phyloP scores from a whole-genome alignment of 192 early-diverging fungal genomes.

The Allomyces macrogynus region DNA sequence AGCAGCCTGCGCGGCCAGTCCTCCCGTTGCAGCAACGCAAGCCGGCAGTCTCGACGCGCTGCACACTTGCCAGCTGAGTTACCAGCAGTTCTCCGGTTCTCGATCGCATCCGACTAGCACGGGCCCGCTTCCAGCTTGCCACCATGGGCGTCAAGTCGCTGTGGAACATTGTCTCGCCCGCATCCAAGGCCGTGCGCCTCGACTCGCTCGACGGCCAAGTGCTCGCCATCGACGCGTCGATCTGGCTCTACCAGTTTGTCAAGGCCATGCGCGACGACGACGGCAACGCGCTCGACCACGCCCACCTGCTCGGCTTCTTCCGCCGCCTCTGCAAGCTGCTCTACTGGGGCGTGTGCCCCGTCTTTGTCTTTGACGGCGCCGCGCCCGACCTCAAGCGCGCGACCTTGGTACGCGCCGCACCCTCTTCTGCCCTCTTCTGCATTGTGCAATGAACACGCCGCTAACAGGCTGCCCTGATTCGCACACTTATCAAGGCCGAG shows the following conservation, averaged over 20 bases:
- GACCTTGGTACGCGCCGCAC: constrained; percentile 45
- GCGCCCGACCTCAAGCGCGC: constrained; percentile 63
- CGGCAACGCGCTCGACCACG: constrained; percentile 59
- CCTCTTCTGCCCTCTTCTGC: too few relatives aligned
- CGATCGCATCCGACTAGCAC: too few relatives aligned
- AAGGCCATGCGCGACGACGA: constrained; percentile 81
- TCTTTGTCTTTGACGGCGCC: constrained; percentile 95
- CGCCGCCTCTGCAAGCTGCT: constrained; percentile 83
- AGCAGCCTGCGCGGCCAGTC: too few relatives aligned
- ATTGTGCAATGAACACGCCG: background rate
- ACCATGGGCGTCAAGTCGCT: constrained; percentile 86
- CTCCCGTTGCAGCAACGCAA: too few relatives aligned
- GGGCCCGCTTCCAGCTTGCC: too few relatives aligned
- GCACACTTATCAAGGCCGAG: constrained; percentile 23
- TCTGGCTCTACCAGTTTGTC: constrained; percentile 95
- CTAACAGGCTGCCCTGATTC: constrained; percentile 3
- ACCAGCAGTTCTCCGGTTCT: too few relatives aligned
- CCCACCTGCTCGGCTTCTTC: constrained; percentile 84
- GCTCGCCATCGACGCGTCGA: constrained; percentile 83
- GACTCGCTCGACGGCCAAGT: constrained; percentile 54
- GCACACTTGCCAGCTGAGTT: too few relatives aligned
- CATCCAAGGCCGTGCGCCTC: constrained; percentile 50
- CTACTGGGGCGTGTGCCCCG: constrained; percentile 67
- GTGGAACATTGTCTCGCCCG: constrained; percentile 68
- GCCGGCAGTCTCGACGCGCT: too few relatives aligned